Conservation (phyloP, 805 yeast genomes). For the Candida corydali region DNA sequence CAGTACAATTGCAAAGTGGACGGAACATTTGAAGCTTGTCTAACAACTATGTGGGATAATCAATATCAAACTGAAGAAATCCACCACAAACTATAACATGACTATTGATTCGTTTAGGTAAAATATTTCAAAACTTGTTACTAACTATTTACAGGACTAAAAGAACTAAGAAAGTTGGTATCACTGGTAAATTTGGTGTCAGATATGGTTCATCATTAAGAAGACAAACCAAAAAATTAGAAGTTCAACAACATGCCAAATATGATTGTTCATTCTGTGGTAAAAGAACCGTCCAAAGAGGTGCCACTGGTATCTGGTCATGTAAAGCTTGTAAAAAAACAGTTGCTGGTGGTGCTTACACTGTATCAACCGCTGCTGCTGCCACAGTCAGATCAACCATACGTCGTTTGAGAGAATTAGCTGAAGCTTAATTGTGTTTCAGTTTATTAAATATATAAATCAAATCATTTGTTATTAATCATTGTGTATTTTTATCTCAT, state of each 20-base stretch:
- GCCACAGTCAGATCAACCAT: slow-evolving; percentile 99
- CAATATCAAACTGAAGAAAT: too few relatives aligned
- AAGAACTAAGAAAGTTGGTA: slow-evolving; percentile 99
- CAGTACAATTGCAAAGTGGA: too few relatives aligned
- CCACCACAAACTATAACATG: too few relatives aligned
- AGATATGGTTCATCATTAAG: slow-evolving; percentile 99
- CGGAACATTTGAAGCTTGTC: too few relatives aligned
- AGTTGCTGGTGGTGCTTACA: slow-evolving; percentile 99
- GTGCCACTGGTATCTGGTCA: slow-evolving; percentile 98
- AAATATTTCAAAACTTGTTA: too few relatives aligned
- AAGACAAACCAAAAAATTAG: slow-evolving; percentile 99
- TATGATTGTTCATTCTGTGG: slow-evolving; percentile 99
- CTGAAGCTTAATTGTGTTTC: slow-evolving; percentile 82
- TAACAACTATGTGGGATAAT: too few relatives aligned
- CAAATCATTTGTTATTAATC: too few relatives aligned
- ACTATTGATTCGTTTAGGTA: too few relatives aligned
- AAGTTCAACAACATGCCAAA: slow-evolving; percentile 97
- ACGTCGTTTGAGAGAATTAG: slow-evolving; percentile 99
- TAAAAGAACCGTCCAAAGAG: slow-evolving; percentile 96
- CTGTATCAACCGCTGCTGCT: slow-evolving; percentile 99
- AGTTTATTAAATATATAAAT: not conserved
- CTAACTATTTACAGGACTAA: slow-evolving; percentile 78
- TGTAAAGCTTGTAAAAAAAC: slow-evolving; percentile 94
- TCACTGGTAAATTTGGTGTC: slow-evolving; percentile 99
- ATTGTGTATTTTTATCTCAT: too few relatives aligned